These are phyloP conservation scores for Coprinellus aureogranulatus DNA, from an alignment of 768 basidiomycete species.

Conservation along the genomic window DNA sequence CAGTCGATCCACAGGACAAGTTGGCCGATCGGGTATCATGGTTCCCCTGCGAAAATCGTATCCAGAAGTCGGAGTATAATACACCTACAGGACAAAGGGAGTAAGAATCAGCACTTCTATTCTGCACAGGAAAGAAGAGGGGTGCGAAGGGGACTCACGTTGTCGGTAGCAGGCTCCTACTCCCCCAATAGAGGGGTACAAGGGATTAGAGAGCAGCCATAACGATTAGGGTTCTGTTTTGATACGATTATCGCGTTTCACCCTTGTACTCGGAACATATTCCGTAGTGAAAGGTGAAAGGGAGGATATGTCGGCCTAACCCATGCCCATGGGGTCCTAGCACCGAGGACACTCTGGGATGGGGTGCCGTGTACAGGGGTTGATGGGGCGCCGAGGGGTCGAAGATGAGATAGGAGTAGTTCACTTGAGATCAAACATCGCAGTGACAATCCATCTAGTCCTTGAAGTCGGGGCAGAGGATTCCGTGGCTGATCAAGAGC, in stretches of 20 bases:
- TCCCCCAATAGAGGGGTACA: not conserved
- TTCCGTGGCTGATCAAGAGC: conserved; percentile 54
- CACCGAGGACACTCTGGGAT: too few species aligned
- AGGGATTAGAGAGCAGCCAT: not conserved
- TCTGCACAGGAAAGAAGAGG: not conserved
- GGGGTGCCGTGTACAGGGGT: not conserved
- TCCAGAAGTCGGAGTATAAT: not conserved
- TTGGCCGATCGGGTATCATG: too few species aligned
- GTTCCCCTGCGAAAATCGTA: too few species aligned
- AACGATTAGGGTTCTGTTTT: not conserved
- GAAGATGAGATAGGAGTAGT: not conserved
- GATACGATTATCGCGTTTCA: not conserved
- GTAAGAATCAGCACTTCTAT: not conserved
- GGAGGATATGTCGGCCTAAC: too few species aligned
- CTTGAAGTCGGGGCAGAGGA: conserved; percentile 53
- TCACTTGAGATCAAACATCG: not conserved
- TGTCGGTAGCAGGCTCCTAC: not conserved
- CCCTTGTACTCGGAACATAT: not conserved
- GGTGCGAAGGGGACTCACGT: not conserved
- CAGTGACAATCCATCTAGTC: conserved; percentile 16
- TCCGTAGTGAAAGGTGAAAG: not conserved
- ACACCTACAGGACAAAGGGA: not conserved
- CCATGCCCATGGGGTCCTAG: too few species aligned
- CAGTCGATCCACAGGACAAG: too few species aligned
- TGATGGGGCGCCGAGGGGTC: not conserved